A percentile compares a stretch with the other conserved stretches of the same genome.
Conservation (phyloP, 805 yeast species). For the Candida ficus region DNA sequence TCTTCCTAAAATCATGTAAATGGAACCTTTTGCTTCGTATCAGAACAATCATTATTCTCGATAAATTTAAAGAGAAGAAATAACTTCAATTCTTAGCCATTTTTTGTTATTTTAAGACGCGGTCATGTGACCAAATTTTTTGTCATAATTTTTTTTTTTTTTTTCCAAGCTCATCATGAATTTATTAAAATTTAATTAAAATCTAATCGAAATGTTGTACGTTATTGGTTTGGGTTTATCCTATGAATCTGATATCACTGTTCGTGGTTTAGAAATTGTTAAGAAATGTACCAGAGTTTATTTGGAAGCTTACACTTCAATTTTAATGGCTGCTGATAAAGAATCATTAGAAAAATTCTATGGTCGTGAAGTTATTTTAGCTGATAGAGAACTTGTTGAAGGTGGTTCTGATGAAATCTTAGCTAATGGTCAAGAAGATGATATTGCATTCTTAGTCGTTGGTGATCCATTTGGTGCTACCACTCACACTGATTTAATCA, state of each 20-base stretch:
- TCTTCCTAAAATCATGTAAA: background rate
- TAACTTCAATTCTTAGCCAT: too few species aligned
- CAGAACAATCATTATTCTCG: background rate
- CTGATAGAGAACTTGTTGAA: conserved; percentile 94
- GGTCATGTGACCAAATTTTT: too few species aligned
- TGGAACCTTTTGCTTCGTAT: background rate
- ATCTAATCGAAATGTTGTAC: conserved; percentile 86
- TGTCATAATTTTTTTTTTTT: background rate
- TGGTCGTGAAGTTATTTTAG: conserved; percentile 79
- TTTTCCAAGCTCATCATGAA: background rate
- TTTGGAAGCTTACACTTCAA: conserved; percentile 92
- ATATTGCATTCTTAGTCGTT: conserved; percentile 90
- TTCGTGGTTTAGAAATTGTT: conserved; percentile 85
- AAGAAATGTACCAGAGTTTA: conserved; percentile 85
- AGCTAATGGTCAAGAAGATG: conserved; percentile 70
- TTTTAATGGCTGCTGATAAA: conserved; percentile 86
- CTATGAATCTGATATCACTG: conserved; percentile 85
- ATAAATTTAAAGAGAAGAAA: too few species aligned
- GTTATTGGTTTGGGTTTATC: conserved; percentile 90
- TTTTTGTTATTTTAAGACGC: too few species aligned
- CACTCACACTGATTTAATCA: conserved; percentile 90
- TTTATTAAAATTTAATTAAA: too few species aligned
- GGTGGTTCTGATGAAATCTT: conserved; percentile 80
- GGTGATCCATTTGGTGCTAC: conserved; percentile 99
- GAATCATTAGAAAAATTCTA: conserved; percentile 74